Evolutionary conservation across 768 basidiomycete species (phyloP).

Genomic region (Agaricus sinodeliciosus): DNA sequence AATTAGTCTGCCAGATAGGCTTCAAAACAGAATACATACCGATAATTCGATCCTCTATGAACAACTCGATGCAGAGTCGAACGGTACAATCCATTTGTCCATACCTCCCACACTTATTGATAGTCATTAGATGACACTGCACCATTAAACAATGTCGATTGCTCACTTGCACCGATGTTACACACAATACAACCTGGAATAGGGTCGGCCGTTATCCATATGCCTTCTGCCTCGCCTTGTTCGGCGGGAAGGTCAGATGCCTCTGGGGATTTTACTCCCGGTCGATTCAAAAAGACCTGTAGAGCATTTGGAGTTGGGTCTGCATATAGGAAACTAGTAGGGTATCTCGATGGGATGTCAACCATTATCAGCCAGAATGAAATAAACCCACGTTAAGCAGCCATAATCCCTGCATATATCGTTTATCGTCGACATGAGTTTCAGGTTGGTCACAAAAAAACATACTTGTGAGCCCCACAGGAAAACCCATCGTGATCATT

Average conservation of each 20-base stretch:
- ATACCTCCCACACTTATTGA: slow-evolving; percentile 80
- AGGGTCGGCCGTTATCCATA: slow-evolving; percentile 84
- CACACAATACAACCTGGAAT: slow-evolving; percentile 80
- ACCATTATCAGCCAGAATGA: background rate
- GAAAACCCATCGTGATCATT: slow-evolving; percentile 75
- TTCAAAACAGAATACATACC: slow-evolving; percentile 25
- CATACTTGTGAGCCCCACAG: slow-evolving; percentile 85
- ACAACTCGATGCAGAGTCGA: slow-evolving; percentile 90
- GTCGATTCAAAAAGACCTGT: slow-evolving; percentile 65
- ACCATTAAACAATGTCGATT: background rate
- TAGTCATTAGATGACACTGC: background rate
- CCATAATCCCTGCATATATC: slow-evolving; percentile 69
- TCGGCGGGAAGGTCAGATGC: slow-evolving; percentile 38
- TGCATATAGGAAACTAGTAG: slow-evolving; percentile 82
- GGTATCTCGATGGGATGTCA: background rate
- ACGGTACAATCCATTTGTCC: slow-evolving; percentile 80
- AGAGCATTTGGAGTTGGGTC: slow-evolving; percentile 77
- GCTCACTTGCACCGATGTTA: slow-evolving; percentile 87
- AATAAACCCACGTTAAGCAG: slow-evolving; percentile 63
- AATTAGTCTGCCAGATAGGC: too few relatives aligned
- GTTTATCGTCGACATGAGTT: background rate
- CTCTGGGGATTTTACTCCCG: slow-evolving; percentile 23
- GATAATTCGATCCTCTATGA: slow-evolving; percentile 67
- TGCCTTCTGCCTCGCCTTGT: slow-evolving; percentile 49
- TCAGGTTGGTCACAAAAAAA: background rate